Conservation (phyloP, 2,329 filamentous ascomycete genomes). For the Fusarium coicis region DNA sequence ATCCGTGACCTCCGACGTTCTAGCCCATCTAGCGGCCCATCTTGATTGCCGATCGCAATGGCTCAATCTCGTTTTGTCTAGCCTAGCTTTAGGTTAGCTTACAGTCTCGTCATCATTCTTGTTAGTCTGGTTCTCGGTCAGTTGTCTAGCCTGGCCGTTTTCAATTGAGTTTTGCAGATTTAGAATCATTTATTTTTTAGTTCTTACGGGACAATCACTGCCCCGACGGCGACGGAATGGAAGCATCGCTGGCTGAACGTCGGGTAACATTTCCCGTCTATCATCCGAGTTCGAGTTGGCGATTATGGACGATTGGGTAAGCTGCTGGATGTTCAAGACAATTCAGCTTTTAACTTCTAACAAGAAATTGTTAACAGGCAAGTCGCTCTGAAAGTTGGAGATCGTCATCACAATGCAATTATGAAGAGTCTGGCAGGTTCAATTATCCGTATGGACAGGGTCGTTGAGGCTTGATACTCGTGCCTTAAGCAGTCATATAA, state of each 20-base stretch:
- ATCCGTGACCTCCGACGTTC: background rate
- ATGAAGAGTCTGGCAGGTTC: too few species aligned
- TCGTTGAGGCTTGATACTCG: too few species aligned
- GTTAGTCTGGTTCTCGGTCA: background rate
- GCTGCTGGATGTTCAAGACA: background rate
- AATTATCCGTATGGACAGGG: too few species aligned
- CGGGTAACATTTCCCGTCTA: background rate
- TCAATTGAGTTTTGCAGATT: accelerated
- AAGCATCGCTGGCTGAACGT: background rate
- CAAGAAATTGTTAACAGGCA: accelerated
- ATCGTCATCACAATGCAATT: too few species aligned
- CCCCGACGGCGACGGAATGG: accelerated
- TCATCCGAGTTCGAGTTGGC: background rate
- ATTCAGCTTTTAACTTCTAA: background rate
- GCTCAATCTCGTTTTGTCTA: background rate
- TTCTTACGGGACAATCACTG: background rate
- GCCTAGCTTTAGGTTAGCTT: background rate
- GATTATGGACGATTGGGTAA: background rate
- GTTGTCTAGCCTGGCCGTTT: accelerated
- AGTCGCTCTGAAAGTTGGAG: accelerated
- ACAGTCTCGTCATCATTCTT: background rate
- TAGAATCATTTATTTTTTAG: background rate
- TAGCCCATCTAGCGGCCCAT: too few species aligned
- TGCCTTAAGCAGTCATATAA: too few species aligned
- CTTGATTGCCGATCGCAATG: background rate